Evolutionary conservation across 805 yeast species (phyloP), one percentile per base, ranked within the genome.

Genomic region (Candida pseudoglaebosa): DNA sequence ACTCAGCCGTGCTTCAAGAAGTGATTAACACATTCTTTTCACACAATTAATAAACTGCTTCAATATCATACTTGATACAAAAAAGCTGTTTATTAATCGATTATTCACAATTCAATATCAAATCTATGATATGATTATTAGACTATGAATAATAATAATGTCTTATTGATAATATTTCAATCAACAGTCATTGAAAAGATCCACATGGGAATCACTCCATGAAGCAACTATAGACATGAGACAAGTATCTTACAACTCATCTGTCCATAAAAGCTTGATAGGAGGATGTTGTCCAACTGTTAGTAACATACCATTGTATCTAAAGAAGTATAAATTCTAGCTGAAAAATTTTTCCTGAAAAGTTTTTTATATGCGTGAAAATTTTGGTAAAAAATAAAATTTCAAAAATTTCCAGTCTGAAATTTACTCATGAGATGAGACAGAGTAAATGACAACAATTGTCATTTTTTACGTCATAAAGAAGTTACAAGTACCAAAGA

Each of bases 1-100:
- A 62, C 69, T 64, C 69, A 64, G 69, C 70, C 70, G 65, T 61
- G 68, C 60, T 46, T 59, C 70, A 61, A 61, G 63, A 58, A 59
- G 65, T 57, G 68, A 54, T 50, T 7, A 50, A 36, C 45, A 38
- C 47, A 26, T 37, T 37, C 39, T 37, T 37, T 37, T 37, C 34
- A 34, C 18, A 21, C 14, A 30, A 14, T 30, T 30, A 30, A 30
- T 17, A 16, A 15, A 14, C 26, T 6, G 30, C 24, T 29, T 19
- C 14, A 9, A 19, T 13, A 19, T 18, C 17, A 30, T 22, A 26
- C 37, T 34, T 12, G 28, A 34, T 24, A 19, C 24, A 21, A n/a
- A n/a, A 22, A 33, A 32, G n/a, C 24, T 32, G 10, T 32, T n/a
- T 6, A 32, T 20, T 12, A 26, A 24, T 12, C 19, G 21, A 15